These are phyloP conservation scores for Hypoxylon rubiginosum DNA, from an alignment of 2,329 filamentous ascomycete genomes.

Conservation along the genomic window DNA sequence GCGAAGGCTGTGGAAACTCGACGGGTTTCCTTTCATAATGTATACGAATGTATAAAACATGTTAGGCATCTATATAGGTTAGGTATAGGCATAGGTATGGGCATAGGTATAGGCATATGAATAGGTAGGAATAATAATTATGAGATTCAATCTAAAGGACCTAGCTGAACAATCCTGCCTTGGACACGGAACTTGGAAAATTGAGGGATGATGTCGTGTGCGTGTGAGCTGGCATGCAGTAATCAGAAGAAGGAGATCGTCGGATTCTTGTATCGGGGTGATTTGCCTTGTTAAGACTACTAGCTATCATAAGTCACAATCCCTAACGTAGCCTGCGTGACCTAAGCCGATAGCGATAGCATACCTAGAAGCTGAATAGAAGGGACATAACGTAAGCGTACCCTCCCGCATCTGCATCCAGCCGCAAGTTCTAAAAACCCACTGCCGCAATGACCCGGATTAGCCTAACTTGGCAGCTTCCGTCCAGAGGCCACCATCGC, in stretches of 20 bases:
- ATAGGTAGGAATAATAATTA: neutral
- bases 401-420: constrained; percentile 31
- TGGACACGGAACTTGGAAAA: neutral
- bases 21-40: neutral
- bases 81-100: neutral
- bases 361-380: neutral
- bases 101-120: neutral
- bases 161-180: constrained; percentile 12
- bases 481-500: constrained; percentile 40
- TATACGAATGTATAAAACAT: constrained; percentile 1
- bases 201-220: constrained; percentile 18
- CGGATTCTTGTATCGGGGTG: constrained; percentile 28
- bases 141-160: neutral
- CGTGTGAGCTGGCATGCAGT: constrained; percentile 6
- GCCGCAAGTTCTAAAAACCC: constrained; percentile 8
- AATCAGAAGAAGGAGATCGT: constrained; percentile 10
- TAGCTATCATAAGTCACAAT: neutral
- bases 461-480: constrained; percentile 24
- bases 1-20: neutral
- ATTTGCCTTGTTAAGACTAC: constrained; percentile 19
- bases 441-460: constrained; percentile 25
- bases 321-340: neutral
- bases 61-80: neutral
- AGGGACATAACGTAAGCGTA: constrained; percentile 25
- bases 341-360: neutral